Base-by-base conservation (phyloP, 2,329 filamentous ascomycete genomes). In the Aaosphaeria pasadenensis region DNA sequence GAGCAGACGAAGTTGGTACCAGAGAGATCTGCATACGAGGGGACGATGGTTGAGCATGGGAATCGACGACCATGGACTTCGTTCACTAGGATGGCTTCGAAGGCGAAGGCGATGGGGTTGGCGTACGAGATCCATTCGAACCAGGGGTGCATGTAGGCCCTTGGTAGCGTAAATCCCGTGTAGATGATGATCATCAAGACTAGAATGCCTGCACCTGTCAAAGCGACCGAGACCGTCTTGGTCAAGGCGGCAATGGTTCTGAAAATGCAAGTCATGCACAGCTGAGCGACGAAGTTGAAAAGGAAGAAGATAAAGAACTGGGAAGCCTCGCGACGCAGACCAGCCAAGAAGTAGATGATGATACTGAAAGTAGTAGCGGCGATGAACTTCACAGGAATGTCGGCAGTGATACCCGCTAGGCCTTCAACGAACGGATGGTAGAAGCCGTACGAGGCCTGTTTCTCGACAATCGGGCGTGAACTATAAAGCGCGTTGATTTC, bases 361-460 rank as follows among this genome's bases (percentile, higher is more conserved):
- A 91, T 53, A 66, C 95, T 94, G 75, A 95, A 95, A 4, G 82
- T 70, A 49, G 91, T 76, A 1, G 83, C 74, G 55, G 89, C 89
- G 4, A 72, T 36, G 4, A 95, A 71, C 66, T 92, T 95, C 69
- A 89, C 88, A 0, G 91, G 91, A 69, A 95, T 72, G 58, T 96
- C 91, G 54, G 83, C 85, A 11, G 96, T 71, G 81, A 95, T 91
- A 3, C 88, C 92, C 0, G 88, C 83, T 51, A 89, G 78, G 11
- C 89, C 89, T 76, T 96, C 91, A 5, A 89, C 86, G 6, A 86
- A 88, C 0, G 91, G 90, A 62, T 95, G 91, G 59, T 96, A 95
- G 35, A 96, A 80, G 11, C 90, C 89, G 65, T 95, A 96, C 29
- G 86, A 84, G 45, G 79, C 74, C 59, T 96, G 91, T 66, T 96